Evolutionary conservation across 805 yeast species (phyloP), one percentile per base, ranked within the genome.

Genomic region (Sporopachydermia quercuum): DNA sequence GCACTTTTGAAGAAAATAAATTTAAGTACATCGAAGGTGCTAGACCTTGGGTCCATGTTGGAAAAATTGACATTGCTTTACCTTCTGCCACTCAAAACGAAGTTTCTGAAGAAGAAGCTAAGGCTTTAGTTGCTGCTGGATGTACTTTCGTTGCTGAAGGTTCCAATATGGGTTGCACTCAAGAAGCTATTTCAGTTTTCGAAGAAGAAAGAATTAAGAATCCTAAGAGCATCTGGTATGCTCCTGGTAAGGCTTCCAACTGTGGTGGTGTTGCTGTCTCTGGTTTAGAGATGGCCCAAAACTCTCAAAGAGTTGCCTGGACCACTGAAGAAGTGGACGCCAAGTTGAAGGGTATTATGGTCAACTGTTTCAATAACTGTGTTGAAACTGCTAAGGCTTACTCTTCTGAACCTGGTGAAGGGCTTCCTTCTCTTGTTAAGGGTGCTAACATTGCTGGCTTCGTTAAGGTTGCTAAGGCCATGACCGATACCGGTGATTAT

Each of bases 371-470:
- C 76, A 70, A 83, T 62, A 82, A 78, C 73, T 89, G 96, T 66
- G 78, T 85, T 68, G 71, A 75, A 51, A 89, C 94, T 48, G 93
- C 97, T 43, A 63, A 71, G 41, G 70, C 74, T 56, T 89, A 79
- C 74, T 66, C 86, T 46, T 73, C 78, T 50, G 89, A 79, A 65
- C 48, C 70, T 46, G 64, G 67, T 62, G 70, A 69, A 53, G 66
- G 80, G 43, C 70, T 87, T 56, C 98, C 98, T 55, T 89, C 97
- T 38, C 74, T 89, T 57, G 94, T 89, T 53, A 84, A 84, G 74
- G 98, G 98, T 71, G 97, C 97, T 56, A 89, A 89, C 79, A 79
- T 89, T 70, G 96, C 97, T 50, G 96, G 96, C 66, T 89, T 89
- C 78, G 76, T 87, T 61, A 89, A 89, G 76, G 98, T 89, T 56